Evolutionary conservation across 305 asterid species (phyloP).

Genomic region (Striga hermonthica): DNA sequence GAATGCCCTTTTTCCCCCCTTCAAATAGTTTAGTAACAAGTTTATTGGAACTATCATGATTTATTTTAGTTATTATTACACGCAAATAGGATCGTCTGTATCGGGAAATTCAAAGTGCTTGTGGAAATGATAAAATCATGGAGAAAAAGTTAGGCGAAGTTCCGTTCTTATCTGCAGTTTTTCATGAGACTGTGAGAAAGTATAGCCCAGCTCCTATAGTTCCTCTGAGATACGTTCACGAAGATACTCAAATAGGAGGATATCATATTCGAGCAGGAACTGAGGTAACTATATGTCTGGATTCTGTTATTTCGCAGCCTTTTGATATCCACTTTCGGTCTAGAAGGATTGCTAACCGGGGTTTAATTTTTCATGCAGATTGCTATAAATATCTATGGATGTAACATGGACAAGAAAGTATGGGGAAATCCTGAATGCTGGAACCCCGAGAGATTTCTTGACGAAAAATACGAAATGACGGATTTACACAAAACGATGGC

Average conservation of each 20-base stretch:
- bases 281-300: conserved; percentile 49
- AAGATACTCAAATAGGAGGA: conserved; percentile 78
- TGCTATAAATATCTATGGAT: conserved; percentile 74
- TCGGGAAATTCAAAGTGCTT: conserved; percentile 50
- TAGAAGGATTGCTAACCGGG: too few species aligned
- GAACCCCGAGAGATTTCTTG: conserved; percentile 74
- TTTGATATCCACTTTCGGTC: not conserved
- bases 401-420: conserved; percentile 68
- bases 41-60: conserved; percentile 20
- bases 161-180: conserved; percentile 71
- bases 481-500: conserved; percentile 75
- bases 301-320: not conserved
- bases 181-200: conserved; percentile 77
- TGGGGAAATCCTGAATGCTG: conserved; percentile 76
- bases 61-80: too few species aligned
- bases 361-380: conserved; percentile 43
- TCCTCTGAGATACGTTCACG: conserved; percentile 72
- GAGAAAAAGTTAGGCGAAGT: conserved; percentile 70
- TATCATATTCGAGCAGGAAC: conserved; percentile 62
- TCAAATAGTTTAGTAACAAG: not conserved
- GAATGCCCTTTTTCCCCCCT: not conserved
- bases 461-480: conserved; percentile 39
- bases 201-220: conserved; percentile 75
- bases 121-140: conserved; percentile 49
- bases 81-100: conserved; percentile 42